Percentiles rank a stretch among this genome's conserved stretches.
These are phyloP conservation scores for Chloropicon primus DNA, from an alignment of 139 green algal species.

Conservation along the genomic window DNA sequence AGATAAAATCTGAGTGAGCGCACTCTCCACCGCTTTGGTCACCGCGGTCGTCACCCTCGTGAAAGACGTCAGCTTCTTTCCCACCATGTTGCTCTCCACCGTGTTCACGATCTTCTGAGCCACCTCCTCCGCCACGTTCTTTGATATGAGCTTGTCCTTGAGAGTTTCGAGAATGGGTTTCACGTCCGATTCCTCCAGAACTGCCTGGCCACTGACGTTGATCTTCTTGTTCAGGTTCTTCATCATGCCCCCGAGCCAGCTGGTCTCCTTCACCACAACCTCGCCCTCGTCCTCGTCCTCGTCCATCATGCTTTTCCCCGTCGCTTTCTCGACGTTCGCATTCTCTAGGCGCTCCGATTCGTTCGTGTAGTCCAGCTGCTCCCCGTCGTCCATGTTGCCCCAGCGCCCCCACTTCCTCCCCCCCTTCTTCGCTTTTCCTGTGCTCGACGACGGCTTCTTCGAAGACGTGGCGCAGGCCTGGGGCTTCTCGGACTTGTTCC, in stretches of 20 bases:
- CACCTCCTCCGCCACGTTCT: slow-evolving; percentile 95
- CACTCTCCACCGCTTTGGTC: slow-evolving; percentile 32
- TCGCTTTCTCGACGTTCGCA: slow-evolving; percentile 25
- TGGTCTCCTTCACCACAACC: slow-evolving; percentile 7
- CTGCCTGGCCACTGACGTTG: background rate
- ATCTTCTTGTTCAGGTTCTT: background rate
- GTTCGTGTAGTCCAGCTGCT: slow-evolving; percentile 16
- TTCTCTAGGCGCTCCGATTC: slow-evolving; percentile 12
- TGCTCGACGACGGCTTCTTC: too few species aligned
- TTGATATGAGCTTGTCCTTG: slow-evolving; percentile 87
- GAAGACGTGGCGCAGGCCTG: background rate
- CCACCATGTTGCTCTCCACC: slow-evolving; percentile 63
- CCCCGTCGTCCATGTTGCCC: background rate
- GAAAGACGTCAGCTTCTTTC: slow-evolving; percentile 71
- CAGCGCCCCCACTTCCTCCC: background rate
- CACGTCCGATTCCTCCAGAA: slow-evolving; percentile 49
- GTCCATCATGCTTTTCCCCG: slow-evolving; percentile 24
- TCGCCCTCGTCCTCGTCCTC: slow-evolving; percentile 33
- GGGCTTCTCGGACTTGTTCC: background rate
- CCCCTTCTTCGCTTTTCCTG: too few species aligned
- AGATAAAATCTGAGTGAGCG: slow-evolving; percentile 65
- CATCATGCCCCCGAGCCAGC: slow-evolving; percentile 24
- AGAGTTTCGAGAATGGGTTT: slow-evolving; percentile 65
- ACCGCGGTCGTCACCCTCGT: slow-evolving; percentile 47
- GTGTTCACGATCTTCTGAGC: slow-evolving; percentile 56